Conservation (phyloP, 1,139 yeast genomes). For the Kurtzmaniella natalensis region DNA sequence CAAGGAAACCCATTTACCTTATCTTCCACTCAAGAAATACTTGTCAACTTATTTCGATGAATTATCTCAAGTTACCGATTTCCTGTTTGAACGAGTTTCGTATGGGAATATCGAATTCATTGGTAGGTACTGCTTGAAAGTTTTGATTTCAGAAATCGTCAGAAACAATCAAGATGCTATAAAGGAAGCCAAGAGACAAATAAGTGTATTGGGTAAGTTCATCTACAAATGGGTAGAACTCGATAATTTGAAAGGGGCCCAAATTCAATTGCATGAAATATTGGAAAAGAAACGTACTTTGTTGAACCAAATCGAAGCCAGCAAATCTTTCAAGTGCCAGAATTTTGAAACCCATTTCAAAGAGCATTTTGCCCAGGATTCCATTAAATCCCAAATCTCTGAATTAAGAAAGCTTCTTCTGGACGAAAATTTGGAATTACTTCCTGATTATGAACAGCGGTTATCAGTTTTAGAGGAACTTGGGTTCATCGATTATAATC, state of each 20-base stretch:
- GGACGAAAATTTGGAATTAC: slow-evolving; percentile 81
- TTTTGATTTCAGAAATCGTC: slow-evolving; percentile 39
- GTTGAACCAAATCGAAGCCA: slow-evolving; percentile 25
- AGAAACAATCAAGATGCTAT: slow-evolving; percentile 41
- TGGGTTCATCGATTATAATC: slow-evolving; percentile 70
- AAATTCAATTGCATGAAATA: slow-evolving; percentile 51
- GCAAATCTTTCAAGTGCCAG: slow-evolving; percentile 22
- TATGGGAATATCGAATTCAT: slow-evolving; percentile 48
- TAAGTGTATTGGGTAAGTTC: slow-evolving; percentile 33
- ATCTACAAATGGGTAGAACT: slow-evolving; percentile 47
- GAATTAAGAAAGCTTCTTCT: slow-evolving; percentile 60
- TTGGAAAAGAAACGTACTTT: slow-evolving; percentile 41
- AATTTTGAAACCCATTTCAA: slow-evolving; percentile 46
- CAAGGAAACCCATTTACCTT: slow-evolving; percentile 42
- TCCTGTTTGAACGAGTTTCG: slow-evolving; percentile 44
- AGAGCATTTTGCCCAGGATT: slow-evolving; percentile 43
- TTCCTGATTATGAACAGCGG: slow-evolving; percentile 93
- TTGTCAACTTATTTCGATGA: slow-evolving; percentile 15
- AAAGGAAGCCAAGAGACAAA: slow-evolving; percentile 36
- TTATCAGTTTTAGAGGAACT: slow-evolving; percentile 68
- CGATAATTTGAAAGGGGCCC: slow-evolving; percentile 40
- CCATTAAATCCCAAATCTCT: slow-evolving; percentile 48
- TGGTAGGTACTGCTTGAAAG: slow-evolving; percentile 39
- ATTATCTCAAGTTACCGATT: slow-evolving; percentile 24
- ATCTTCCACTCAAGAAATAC: slow-evolving; percentile 35